Percentiles rank a stretch among this genome's conserved stretches.
These are phyloP conservation scores for Theobroma cacao DNA, from an alignment of 345 rosid genomes.

Conservation along the genomic window DNA sequence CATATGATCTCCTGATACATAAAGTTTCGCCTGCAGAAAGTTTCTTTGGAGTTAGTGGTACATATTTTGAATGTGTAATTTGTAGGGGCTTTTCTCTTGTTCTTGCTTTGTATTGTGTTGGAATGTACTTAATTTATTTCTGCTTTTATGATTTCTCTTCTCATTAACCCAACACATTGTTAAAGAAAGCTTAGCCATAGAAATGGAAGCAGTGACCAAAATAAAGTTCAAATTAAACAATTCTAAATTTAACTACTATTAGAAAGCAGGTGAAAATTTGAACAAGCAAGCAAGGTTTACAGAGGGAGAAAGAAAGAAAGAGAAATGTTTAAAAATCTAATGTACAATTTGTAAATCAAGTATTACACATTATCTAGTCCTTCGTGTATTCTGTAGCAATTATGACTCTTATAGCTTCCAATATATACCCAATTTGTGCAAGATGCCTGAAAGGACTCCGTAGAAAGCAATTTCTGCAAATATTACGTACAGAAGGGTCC, in stretches of 20 bases:
- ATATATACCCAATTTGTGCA: conserved; percentile 54
- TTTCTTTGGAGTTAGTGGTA: too few species aligned
- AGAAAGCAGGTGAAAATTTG: neutral
- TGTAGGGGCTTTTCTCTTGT: too few species aligned
- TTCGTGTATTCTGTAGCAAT: neutral
- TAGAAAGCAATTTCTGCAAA: conserved; percentile 60
- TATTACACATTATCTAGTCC: neutral
- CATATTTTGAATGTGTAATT: too few species aligned
- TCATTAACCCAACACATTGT: too few species aligned
- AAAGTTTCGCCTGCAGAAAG: too few species aligned
- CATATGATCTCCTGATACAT: too few species aligned
- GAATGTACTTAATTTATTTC: too few species aligned
- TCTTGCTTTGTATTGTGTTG: too few species aligned
- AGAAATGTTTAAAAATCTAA: neutral
- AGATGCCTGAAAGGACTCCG: conserved; percentile 48
- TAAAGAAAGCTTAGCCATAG: neutral
- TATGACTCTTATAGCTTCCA: conserved; percentile 48
- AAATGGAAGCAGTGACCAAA: neutral
- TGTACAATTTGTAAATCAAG: neutral
- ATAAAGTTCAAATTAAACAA: neutral
- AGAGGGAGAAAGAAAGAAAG: neutral
- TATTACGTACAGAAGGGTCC: conserved; percentile 54
- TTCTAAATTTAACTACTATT: neutral
- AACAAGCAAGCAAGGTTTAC: neutral
- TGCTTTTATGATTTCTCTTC: too few species aligned